Percentiles rank a stretch among this genome's conserved stretches.
These are phyloP conservation scores for Tuber indicum DNA, from an alignment of 495 filamentous ascomycete species.

Conservation along the genomic window DNA sequence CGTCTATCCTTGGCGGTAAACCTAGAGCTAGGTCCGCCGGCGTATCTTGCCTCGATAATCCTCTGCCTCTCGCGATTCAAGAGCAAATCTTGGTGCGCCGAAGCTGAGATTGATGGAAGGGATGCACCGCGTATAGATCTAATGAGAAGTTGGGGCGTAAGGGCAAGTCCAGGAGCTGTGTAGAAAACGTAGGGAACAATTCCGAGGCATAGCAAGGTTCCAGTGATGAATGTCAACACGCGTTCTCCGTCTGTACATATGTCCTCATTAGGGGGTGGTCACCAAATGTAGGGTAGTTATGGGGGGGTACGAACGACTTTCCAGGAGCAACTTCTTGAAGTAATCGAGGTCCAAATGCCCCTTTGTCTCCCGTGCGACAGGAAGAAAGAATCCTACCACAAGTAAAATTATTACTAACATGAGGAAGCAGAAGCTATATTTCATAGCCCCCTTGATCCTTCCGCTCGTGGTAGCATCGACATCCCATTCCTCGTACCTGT, in stretches of 20 bases:
- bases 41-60: conserved; percentile 79
- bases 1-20: conserved; percentile 77
- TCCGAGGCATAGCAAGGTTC: conserved; percentile 76
- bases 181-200: conserved; percentile 80
- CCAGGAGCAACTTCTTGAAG: conserved; percentile 73
- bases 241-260: conserved; percentile 67
- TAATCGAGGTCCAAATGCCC: conserved; percentile 73
- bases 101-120: conserved; percentile 63
- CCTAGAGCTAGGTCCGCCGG: conserved; percentile 60
- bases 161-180: conserved; percentile 78
- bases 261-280: neutral
- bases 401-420: conserved; percentile 74
- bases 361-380: conserved; percentile 58
- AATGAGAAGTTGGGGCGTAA: conserved; percentile 82
- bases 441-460: conserved; percentile 76
- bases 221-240: conserved; percentile 78
- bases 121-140: conserved; percentile 81
- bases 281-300: conserved; percentile 13
- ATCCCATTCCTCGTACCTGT: conserved; percentile 64
- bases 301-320: conserved; percentile 59
- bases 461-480: conserved; percentile 61
- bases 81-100: conserved; percentile 70
- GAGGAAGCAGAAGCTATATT: conserved; percentile 84
- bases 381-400: conserved; percentile 87
- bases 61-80: conserved; percentile 84